These are phyloP conservation scores for Russula griseocarnosa DNA, from an alignment of 768 basidiomycete genomes.

Conservation along the genomic window DNA sequence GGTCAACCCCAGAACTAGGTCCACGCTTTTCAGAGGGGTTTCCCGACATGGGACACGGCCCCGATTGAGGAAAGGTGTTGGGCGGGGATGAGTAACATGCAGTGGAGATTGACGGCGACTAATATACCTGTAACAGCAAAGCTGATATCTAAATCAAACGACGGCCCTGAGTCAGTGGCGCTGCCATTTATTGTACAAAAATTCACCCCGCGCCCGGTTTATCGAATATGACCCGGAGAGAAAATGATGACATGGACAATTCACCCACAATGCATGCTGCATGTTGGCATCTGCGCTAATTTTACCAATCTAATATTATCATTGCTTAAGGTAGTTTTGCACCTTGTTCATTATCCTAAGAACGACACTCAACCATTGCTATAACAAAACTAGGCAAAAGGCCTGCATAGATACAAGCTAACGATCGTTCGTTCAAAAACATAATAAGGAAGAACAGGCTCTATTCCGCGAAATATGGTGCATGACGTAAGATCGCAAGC, in stretches of 20 bases:
- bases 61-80: neutral
- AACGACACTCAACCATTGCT: constrained; percentile 19
- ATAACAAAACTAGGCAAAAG: constrained; percentile 12
- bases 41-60: constrained; percentile 20
- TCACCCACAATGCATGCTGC: neutral
- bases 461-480: neutral
- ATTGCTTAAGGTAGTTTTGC: constrained; percentile 7
- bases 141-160: neutral
- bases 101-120: neutral
- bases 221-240: neutral
- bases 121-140: neutral
- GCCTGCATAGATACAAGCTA: constrained; percentile 13
- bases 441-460: neutral
- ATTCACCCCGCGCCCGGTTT: neutral
- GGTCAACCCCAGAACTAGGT: neutral
- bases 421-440: constrained; percentile 11
- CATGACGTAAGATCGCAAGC: neutral
- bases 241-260: too few species aligned
- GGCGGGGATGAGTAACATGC: neutral
- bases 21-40: constrained; percentile 12
- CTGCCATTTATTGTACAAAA: neutral
- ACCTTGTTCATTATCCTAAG: constrained; percentile 5
- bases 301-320: neutral
- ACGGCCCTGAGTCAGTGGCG: neutral
- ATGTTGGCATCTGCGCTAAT: neutral